A percentile compares a stretch with the other conserved stretches of the same genome.
Conservation (phyloP, 257 asterid species). For the Penstemon davidsonii region DNA sequence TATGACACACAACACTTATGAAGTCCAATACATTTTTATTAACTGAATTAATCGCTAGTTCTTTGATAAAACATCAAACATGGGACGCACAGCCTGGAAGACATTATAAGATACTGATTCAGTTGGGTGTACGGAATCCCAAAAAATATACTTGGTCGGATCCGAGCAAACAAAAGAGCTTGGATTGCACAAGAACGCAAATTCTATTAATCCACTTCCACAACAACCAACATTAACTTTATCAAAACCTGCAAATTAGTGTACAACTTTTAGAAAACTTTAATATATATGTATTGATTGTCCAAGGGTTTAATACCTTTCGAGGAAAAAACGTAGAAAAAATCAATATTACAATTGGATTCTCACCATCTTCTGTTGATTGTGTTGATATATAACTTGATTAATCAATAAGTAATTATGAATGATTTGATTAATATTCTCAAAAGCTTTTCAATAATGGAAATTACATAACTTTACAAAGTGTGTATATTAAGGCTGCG, state of each 20-base stretch:
- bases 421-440: too few relatives aligned
- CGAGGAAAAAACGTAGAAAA: neutral
- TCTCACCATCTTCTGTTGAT: too few relatives aligned
- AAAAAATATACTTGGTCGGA: constrained; percentile 54
- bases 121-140: constrained; percentile 72
- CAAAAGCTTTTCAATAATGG: too few relatives aligned
- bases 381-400: too few relatives aligned
- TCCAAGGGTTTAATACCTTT: too few relatives aligned
- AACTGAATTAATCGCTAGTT: neutral
- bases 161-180: constrained; percentile 41
- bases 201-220: constrained; percentile 60
- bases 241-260: constrained; percentile 42
- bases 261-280: neutral
- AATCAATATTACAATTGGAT: too few relatives aligned
- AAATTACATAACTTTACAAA: too few relatives aligned
- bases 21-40: neutral
- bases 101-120: constrained; percentile 45
- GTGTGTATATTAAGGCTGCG: too few relatives aligned
- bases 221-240: constrained; percentile 61
- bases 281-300: too few relatives aligned
- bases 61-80: constrained; percentile 27
- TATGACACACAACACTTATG: too few relatives aligned
- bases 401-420: too few relatives aligned
- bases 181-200: constrained; percentile 46
- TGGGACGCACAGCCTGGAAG: constrained; percentile 36